Conservation (phyloP, 2,329 filamentous ascomycete species). For the Bipolaris victoriae region DNA sequence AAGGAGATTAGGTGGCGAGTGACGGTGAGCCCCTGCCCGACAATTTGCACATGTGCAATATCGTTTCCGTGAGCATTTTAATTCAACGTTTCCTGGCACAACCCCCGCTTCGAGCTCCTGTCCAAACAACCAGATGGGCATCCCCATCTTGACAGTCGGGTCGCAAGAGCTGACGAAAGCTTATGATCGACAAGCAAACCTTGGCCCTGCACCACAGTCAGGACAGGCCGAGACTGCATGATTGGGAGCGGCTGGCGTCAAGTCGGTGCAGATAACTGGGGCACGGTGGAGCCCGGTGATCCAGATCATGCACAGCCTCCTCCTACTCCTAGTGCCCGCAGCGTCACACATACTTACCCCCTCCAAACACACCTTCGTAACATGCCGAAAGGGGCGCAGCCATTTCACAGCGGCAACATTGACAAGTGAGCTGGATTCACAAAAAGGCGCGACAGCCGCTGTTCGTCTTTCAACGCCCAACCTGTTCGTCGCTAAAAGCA, state of each 20-base stretch:
- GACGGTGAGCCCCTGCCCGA: neutral
- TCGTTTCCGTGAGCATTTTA: neutral
- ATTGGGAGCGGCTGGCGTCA: constrained; percentile 25
- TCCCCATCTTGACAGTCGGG: neutral
- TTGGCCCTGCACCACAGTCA: constrained; percentile 11
- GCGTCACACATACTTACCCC: constrained; percentile 12
- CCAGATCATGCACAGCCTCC: constrained; percentile 23
- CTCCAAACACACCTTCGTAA: constrained; percentile 8
- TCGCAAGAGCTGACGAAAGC: neutral
- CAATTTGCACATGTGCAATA: neutral
- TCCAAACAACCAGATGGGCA: neutral
- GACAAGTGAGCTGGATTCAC: constrained; percentile 4
- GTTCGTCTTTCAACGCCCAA: constrained; percentile 5
- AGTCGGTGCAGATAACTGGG: constrained; percentile 11
- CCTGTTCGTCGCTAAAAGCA: neutral
- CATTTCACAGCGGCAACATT: constrained; percentile 12
- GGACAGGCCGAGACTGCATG: constrained; percentile 4
- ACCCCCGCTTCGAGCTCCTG: neutral
- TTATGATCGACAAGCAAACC: constrained; percentile 8
- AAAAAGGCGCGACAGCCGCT: constrained; percentile 16
- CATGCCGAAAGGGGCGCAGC: constrained; percentile 20
- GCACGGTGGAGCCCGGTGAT: constrained; percentile 13
- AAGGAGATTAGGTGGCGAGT: neutral
- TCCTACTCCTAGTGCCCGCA: constrained; percentile 12
- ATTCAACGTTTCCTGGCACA: neutral